phyloP scores from a whole-genome alignment of 1,139 yeast species.

The Geotrichum bryndzae region DNA sequence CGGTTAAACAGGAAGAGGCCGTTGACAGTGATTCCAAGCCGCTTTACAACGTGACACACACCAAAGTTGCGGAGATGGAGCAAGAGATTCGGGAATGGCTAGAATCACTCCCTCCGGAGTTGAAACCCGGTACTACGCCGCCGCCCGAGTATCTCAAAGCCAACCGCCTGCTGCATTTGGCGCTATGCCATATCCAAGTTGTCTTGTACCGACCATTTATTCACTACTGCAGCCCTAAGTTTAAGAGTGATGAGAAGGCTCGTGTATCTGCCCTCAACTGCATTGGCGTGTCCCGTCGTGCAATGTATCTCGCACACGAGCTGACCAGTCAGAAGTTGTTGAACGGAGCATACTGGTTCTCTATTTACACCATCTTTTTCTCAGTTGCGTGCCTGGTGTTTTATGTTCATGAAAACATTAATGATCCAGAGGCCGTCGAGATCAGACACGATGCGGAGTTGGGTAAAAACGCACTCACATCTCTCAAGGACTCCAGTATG shows the following conservation, averaged over 20 bases:
- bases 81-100: conserved; percentile 70
- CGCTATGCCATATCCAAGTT: conserved; percentile 78
- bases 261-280: conserved; percentile 77
- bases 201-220: conserved; percentile 87
- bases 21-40: conserved; percentile 6
- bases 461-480: conserved; percentile 68
- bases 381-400: conserved; percentile 83
- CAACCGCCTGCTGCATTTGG: conserved; percentile 66
- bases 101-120: conserved; percentile 62
- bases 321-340: conserved; percentile 69
- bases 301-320: conserved; percentile 75
- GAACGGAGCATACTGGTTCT: conserved; percentile 90
- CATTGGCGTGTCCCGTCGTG: conserved; percentile 77
- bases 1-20: conserved; percentile 40
- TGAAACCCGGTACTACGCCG: conserved; percentile 62
- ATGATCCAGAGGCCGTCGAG: conserved; percentile 44
- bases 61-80: conserved; percentile 68
- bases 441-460: conserved; percentile 72
- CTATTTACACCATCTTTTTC: conserved; percentile 85
- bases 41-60: conserved; percentile 40
- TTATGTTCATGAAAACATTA: conserved; percentile 70
- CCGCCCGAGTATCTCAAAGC: conserved; percentile 69
- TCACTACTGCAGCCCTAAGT: conserved; percentile 58
- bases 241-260: conserved; percentile 44
- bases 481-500: conserved; percentile 64